Evolutionary conservation across 352 stramenopile species (phyloP).

Genomic region (Globisporangium alternatum): DNA sequence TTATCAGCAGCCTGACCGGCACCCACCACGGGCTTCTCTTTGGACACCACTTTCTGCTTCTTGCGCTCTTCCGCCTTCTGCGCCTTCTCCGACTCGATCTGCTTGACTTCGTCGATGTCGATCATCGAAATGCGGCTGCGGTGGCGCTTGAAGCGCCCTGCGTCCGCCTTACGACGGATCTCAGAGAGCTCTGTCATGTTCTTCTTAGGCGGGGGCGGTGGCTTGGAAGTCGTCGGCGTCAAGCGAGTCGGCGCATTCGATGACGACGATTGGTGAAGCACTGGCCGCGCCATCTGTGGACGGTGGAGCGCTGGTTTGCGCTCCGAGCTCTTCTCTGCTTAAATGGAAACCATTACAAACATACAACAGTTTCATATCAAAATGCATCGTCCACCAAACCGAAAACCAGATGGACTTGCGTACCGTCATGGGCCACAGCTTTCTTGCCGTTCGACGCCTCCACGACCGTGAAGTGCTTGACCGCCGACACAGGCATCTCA

Average conservation of each 20-base stretch:
- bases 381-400: not conserved
- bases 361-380: not conserved
- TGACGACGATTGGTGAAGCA: conserved; percentile 19
- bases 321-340: conserved; percentile 16
- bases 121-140: conserved; percentile 87
- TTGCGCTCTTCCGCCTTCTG: conserved; percentile 83
- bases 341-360: not conserved
- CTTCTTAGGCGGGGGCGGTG: conserved; percentile 56
- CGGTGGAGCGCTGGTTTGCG: conserved; percentile 47
- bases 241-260: conserved; percentile 24
- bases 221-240: conserved; percentile 26
- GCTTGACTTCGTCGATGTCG: conserved; percentile 85
- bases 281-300: conserved; percentile 38
- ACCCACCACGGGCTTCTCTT: conserved; percentile 20
- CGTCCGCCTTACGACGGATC: conserved; percentile 81
- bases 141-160: conserved; percentile 79
- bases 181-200: conserved; percentile 71
- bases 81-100: conserved; percentile 85
- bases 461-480: conserved; percentile 64
- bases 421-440: conserved; percentile 17
- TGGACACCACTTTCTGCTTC: conserved; percentile 55
- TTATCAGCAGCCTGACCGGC: conserved; percentile 3
- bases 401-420: not conserved
- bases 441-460: conserved; percentile 28
- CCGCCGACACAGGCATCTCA: conserved; percentile 33